These are phyloP conservation scores for Breynia disticha DNA, from an alignment of 441 rosid genomes.

Conservation along the genomic window DNA sequence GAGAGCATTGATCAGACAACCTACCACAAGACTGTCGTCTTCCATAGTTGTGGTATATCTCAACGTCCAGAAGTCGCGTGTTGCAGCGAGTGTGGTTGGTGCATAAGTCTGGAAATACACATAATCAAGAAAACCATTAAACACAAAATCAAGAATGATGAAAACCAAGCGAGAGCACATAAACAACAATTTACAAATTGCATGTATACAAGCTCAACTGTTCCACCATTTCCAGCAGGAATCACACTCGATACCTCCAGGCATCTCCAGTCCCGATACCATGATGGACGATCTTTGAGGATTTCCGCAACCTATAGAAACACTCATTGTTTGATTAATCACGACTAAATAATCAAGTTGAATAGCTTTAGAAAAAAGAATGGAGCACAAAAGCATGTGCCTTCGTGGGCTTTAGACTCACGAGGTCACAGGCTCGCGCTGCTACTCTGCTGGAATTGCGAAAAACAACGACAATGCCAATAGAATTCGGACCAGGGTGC, in stretches of 20 bases:
- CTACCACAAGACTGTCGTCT: conserved; percentile 87
- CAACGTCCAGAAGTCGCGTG: conserved; percentile 94
- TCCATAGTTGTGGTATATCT: conserved; percentile 83
- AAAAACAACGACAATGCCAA: conserved; percentile 95
- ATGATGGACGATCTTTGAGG: conserved; percentile 85
- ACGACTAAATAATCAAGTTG: too few relatives aligned
- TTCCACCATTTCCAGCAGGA: conserved; percentile 83
- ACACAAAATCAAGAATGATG: too few relatives aligned
- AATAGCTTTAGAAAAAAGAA: too few relatives aligned
- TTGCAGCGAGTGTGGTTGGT: conserved; percentile 85
- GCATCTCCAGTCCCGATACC: conserved; percentile 91
- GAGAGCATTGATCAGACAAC: background rate
- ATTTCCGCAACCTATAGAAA: conserved; percentile 59
- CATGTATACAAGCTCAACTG: conserved; percentile 75
- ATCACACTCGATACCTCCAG: conserved; percentile 51
- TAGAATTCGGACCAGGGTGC: conserved; percentile 99
- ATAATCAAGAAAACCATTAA: background rate
- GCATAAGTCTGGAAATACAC: conserved; percentile 58
- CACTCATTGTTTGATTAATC: conserved; percentile 7
- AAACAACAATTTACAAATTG: conserved; percentile 50
- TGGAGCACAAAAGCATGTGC: conserved; percentile 24
- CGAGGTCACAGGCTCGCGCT: conserved; percentile 99
- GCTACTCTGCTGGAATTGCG: conserved; percentile 94
- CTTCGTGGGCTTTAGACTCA: conserved; percentile 95
- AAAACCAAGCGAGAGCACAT: too few relatives aligned